Evolutionary conservation across 345 rosid genomes (phyloP).

Genomic region (Linum trigynum): DNA sequence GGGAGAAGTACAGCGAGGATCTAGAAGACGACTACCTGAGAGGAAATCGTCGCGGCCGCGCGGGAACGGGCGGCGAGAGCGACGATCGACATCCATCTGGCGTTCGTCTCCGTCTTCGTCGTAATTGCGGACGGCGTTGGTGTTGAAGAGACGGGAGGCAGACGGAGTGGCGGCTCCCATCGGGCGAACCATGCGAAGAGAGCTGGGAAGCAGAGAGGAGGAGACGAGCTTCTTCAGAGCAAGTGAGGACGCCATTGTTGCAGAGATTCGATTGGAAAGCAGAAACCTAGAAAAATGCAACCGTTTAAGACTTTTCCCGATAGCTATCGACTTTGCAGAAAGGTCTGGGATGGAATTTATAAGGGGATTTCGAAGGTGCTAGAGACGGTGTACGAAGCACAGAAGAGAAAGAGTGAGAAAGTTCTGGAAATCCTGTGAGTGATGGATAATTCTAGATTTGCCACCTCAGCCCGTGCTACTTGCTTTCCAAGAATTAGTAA

Average conservation of each 20-base stretch:
- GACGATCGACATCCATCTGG: conserved; percentile 15
- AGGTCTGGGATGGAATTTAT: conserved; percentile 3
- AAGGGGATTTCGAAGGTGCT: neutral
- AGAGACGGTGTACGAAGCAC: neutral
- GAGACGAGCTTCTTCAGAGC: conserved; percentile 26
- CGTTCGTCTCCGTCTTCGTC: conserved; percentile 17
- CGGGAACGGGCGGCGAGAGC: conserved; percentile 21
- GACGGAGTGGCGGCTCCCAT: conserved; percentile 11
- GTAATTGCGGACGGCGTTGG: conserved; percentile 21
- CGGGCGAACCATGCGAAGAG: conserved; percentile 16
- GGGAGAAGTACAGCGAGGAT: too few relatives aligned
- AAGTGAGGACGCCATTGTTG: conserved; percentile 30
- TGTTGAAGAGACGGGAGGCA: conserved; percentile 31
- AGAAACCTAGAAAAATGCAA: neutral
- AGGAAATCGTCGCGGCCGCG: conserved; percentile 34
- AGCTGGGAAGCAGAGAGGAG: conserved; percentile 16
- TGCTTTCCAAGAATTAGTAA: too few relatives aligned
- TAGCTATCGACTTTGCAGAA: neutral
- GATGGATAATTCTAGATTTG: neutral
- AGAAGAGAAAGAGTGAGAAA: neutral
- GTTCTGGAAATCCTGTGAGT: too few relatives aligned
- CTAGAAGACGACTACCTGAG: conserved; percentile 29
- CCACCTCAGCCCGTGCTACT: neutral
- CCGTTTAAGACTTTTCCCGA: neutral
- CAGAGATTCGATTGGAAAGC: neutral